These are phyloP conservation scores for Pascua sp. DNA, from an alignment of 1,284 basidiomycete species.

Conservation along the genomic window DNA sequence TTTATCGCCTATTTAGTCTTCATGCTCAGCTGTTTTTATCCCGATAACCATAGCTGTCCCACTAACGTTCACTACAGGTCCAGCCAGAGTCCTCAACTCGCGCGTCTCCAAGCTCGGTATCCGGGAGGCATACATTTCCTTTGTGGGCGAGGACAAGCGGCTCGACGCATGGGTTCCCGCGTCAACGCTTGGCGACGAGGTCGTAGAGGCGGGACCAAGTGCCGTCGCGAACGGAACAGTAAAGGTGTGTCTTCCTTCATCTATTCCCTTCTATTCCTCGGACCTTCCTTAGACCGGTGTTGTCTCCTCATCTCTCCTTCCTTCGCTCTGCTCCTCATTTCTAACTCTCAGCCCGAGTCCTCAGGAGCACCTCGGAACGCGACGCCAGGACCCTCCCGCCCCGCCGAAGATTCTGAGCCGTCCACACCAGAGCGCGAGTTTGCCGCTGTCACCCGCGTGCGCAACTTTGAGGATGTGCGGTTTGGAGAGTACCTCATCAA, in stretches of 20 bases:
- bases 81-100: conserved; percentile 27
- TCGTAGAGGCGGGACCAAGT: conserved; percentile 11
- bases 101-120: conserved; percentile 16
- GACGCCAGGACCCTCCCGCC: neutral
- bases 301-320: neutral
- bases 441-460: conserved; percentile 38
- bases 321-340: neutral
- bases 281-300: neutral
- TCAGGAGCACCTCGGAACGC: neutral
- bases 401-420: neutral
- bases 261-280: neutral
- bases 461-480: conserved; percentile 49
- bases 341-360: neutral
- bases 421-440: conserved; percentile 43
- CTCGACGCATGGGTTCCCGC: conserved; percentile 70
- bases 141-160: conserved; percentile 59
- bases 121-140: conserved; percentile 39
- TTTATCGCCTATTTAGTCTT: neutral
- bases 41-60: neutral
- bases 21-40: neutral
- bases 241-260: neutral
- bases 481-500: conserved; percentile 46
- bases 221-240: neutral
- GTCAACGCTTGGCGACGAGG: conserved; percentile 24
- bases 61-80: conserved; percentile 16